phyloP scores from a whole-genome alignment of 129 eudicot genomes.

The Artemisia argyi region DNA sequence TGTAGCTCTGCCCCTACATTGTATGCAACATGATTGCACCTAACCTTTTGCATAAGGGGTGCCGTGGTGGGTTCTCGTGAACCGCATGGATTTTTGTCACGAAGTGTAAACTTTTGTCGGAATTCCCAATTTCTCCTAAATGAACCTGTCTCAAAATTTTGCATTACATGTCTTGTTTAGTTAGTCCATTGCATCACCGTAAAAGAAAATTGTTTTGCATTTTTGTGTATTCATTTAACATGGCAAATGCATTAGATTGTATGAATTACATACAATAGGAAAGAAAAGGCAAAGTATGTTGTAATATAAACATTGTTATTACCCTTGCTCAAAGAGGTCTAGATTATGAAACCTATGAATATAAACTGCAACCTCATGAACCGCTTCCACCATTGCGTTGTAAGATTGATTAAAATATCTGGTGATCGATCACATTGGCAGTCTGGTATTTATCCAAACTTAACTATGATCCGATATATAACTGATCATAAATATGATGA shows the following conservation, averaged over 20 bases:
- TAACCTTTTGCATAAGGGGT: no score
- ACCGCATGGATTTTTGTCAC: no score
- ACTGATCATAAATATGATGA: no score
- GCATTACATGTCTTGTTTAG: no score
- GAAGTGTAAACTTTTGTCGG: no score
- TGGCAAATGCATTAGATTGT: neutral
- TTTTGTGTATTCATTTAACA: neutral
- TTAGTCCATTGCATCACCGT: no score
- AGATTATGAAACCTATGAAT: conserved; percentile 86
- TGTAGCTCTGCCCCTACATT: no score
- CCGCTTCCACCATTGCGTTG: conserved; percentile 51
- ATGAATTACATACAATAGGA: neutral
- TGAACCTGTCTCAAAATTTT: no score
- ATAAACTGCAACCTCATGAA: conserved; percentile 70
- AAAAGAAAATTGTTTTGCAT: neutral
- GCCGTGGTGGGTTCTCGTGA: no score
- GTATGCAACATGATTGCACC: no score
- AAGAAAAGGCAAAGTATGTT: neutral
- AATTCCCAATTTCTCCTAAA: no score
- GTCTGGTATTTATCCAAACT: conserved; percentile 15
- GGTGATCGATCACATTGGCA: conserved; percentile 32
- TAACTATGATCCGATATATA: neutral
- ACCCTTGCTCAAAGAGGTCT: conserved; percentile 91
- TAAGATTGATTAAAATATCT: conserved; percentile 1
- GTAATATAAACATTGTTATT: neutral